These are phyloP conservation scores for Lagerstroemia speciosa DNA, from an alignment of 345 rosid species.

Conservation along the genomic window DNA sequence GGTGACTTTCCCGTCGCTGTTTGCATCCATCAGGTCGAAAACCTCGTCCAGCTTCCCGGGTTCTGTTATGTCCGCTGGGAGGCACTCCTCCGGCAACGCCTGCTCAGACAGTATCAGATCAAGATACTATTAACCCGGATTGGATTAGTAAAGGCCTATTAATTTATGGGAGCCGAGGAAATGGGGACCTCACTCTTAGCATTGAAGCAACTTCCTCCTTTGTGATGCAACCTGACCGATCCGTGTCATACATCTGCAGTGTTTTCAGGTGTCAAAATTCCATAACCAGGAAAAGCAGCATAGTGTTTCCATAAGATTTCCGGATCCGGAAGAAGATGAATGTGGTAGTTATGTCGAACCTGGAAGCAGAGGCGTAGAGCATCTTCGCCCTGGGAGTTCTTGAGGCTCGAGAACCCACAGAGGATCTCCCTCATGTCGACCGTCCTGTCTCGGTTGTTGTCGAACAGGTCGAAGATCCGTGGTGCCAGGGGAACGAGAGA, in stretches of 20 bases:
- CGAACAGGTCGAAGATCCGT: constrained; percentile 50
- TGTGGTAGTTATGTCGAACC: constrained; percentile 15
- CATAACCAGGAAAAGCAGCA: neutral
- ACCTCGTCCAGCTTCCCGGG: constrained; percentile 60
- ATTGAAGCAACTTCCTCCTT: constrained; percentile 66
- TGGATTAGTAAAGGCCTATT: no score
- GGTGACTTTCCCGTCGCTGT: constrained; percentile 55
- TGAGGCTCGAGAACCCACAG: constrained; percentile 59
- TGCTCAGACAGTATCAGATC: constrained; percentile 10
- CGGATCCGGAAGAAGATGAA: neutral
- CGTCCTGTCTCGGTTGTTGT: constrained; percentile 56
- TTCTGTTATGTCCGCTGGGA: constrained; percentile 44
- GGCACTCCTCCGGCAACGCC: constrained; percentile 69
- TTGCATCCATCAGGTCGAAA: constrained; percentile 60
- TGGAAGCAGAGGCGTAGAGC: constrained; percentile 57
- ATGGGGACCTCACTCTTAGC: constrained; percentile 47
- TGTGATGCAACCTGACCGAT: constrained; percentile 58
- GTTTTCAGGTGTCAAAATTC: no score
- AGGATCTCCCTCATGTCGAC: constrained; percentile 61
- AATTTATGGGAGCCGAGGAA: no score
- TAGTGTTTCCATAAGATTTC: neutral
- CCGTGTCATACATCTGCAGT: constrained; percentile 57
- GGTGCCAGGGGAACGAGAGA: constrained; percentile 48
- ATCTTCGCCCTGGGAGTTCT: constrained; percentile 54
- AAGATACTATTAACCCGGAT: neutral